phyloP scores from a whole-genome alignment of 495 filamentous ascomycete species.

The Pyronema domesticum region DNA sequence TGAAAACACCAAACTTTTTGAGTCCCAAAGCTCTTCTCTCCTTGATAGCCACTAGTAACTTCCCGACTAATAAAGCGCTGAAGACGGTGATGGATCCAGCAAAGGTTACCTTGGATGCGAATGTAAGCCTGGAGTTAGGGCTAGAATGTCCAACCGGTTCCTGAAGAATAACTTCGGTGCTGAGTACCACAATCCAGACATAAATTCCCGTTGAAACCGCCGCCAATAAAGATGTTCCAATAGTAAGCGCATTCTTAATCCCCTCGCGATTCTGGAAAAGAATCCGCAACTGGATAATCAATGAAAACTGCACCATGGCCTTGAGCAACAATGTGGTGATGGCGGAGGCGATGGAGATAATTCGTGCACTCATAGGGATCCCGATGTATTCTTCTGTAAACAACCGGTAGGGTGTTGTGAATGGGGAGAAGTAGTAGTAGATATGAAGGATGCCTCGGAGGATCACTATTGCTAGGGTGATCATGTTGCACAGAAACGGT shows the following conservation, averaged over 20 bases:
- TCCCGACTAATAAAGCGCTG: slow-evolving; percentile 50
- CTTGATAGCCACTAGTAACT: slow-evolving; percentile 45
- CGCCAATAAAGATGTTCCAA: too few species aligned
- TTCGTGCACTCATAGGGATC: slow-evolving; percentile 31
- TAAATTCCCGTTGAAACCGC: too few species aligned
- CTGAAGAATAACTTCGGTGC: too few species aligned
- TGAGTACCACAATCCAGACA: too few species aligned
- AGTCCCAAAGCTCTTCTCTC: slow-evolving; percentile 40
- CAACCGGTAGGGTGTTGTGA: slow-evolving; percentile 36
- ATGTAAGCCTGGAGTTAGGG: too few species aligned
- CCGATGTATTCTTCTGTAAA: slow-evolving; percentile 36
- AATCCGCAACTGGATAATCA: slow-evolving; percentile 52
- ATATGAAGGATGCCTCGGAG: slow-evolving; percentile 41
- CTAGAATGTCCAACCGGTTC: too few species aligned
- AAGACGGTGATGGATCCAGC: slow-evolving; percentile 59
- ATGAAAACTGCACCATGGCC: slow-evolving; percentile 42
- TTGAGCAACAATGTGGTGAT: slow-evolving; percentile 41
- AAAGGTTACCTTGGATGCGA: slow-evolving; percentile 28
- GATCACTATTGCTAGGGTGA: slow-evolving; percentile 39
- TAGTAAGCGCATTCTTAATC: too few species aligned
- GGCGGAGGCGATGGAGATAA: slow-evolving; percentile 34
- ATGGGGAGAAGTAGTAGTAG: slow-evolving; percentile 42
- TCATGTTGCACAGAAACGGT: slow-evolving; percentile 47
- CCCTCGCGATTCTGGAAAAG: slow-evolving; percentile 15
- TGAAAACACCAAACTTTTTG: slow-evolving; percentile 45